Evolutionary conservation across 805 yeast species (phyloP).

Genomic region (Henningerozyma blattae): DNA sequence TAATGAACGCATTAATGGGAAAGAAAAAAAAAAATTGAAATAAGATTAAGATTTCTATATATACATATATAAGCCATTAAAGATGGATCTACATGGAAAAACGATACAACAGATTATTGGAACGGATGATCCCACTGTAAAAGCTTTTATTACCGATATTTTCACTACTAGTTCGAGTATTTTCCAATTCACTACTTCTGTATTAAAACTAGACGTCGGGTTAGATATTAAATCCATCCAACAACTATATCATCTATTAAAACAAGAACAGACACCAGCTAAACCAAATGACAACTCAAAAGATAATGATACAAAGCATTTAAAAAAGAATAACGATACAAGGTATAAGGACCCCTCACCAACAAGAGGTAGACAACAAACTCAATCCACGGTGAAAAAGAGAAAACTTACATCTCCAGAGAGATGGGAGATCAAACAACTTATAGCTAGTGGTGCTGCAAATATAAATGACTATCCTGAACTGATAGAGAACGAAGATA

Average conservation of each 20-base stretch:
- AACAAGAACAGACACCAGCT: conserved; percentile 1
- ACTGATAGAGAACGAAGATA: conserved; percentile 27
- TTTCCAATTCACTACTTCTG: conserved; percentile 25
- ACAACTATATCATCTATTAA: conserved; percentile 5
- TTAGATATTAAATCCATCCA: conserved; percentile 4
- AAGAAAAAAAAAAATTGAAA: too few species aligned
- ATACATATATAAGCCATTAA: too few species aligned
- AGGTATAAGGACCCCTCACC: neutral
- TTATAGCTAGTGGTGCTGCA: conserved; percentile 68
- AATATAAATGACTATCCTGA: conserved; percentile 61
- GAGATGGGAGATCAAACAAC: conserved; percentile 78
- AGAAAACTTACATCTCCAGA: conserved; percentile 70
- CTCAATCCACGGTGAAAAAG: conserved; percentile 15
- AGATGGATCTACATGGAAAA: too few species aligned
- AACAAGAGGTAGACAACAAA: conserved; percentile 3
- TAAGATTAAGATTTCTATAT: too few species aligned
- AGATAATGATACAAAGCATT: conserved; percentile 5
- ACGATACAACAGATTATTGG: conserved; percentile 16
- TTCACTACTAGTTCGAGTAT: conserved; percentile 22
- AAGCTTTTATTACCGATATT: conserved; percentile 35
- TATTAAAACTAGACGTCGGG: conserved; percentile 35
- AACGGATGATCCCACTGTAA: conserved; percentile 31
- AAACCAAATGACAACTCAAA: conserved; percentile 4
- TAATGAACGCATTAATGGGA: too few species aligned
- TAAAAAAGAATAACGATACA: conserved; percentile 1